Conservation (phyloP, 768 basidiomycete genomes). For the Harrya chromipes region DNA sequence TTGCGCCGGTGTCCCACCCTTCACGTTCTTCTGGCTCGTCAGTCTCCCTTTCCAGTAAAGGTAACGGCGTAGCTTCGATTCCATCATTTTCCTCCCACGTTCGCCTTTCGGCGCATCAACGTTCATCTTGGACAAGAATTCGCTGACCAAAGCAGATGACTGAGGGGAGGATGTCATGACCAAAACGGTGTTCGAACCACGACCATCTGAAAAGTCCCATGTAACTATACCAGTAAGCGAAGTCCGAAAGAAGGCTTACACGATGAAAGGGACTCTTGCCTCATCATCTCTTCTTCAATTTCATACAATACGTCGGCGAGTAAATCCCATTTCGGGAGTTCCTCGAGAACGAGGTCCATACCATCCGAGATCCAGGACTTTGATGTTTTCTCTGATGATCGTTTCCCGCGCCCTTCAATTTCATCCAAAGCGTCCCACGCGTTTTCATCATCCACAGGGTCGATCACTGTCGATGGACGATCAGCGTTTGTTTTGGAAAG, state of each 20-base stretch:
- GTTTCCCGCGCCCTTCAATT: constrained; percentile 22
- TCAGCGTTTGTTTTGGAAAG: constrained; percentile 34
- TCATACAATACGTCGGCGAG: constrained; percentile 85
- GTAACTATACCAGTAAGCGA: background rate
- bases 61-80: constrained; percentile 65
- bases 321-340: constrained; percentile 91
- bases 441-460: constrained; percentile 61
- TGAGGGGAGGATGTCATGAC: constrained; percentile 85
- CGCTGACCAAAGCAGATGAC: constrained; percentile 69
- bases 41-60: constrained; percentile 76
- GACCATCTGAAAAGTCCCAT: constrained; percentile 25
- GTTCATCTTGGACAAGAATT: constrained; percentile 72
- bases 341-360: constrained; percentile 86
- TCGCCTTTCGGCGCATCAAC: constrained; percentile 51
- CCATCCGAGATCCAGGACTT: constrained; percentile 66
- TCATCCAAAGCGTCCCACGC: constrained; percentile 75
- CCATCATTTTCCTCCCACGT: constrained; percentile 77
- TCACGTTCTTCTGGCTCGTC: constrained; percentile 22
- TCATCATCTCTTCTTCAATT: constrained; percentile 81
- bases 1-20: background rate
- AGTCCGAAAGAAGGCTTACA: constrained; percentile 6
- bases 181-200: constrained; percentile 73
- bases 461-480: constrained; percentile 31
- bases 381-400: constrained; percentile 3
- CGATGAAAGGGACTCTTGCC: constrained; percentile 45